phyloP scores from a whole-genome alignment of 2,329 filamentous ascomycete species.

The Tolypocladium amazonense region DNA sequence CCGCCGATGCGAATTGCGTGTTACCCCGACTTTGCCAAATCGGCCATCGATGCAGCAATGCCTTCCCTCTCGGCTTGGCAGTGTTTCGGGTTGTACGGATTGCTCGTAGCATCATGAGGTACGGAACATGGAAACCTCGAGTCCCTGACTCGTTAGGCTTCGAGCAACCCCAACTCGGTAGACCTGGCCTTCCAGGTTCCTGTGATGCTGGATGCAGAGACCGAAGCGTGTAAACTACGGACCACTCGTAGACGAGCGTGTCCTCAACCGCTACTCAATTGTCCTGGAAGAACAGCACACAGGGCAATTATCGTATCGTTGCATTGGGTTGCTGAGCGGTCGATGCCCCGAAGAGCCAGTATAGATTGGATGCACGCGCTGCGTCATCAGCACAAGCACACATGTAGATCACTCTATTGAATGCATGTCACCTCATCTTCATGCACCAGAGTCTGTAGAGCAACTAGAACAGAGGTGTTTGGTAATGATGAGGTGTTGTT shows the following conservation, averaged over 20 bases:
- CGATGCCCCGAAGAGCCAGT: neutral
- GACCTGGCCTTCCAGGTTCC: neutral
- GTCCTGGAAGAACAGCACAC: neutral
- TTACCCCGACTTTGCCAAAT: neutral
- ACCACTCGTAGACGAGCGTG: neutral
- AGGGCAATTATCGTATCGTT: neutral
- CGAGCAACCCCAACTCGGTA: neutral
- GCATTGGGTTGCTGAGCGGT: neutral
- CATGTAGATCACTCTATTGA: neutral
- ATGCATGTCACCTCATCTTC: constrained; percentile 39
- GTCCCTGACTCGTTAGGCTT: neutral
- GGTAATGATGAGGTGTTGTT: constrained; percentile 44
- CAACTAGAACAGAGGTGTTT: constrained; percentile 37
- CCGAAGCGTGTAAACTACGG: neutral
- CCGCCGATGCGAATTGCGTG: neutral
- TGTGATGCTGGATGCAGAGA: neutral
- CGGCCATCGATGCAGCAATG: neutral
- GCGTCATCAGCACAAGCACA: neutral
- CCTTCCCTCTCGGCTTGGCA: neutral
- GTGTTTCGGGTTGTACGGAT: too few species aligned
- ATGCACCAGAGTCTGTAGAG: constrained; percentile 39
- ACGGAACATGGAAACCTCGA: too few species aligned
- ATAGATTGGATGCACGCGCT: neutral
- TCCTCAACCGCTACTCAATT: neutral
- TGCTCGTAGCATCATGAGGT: too few species aligned